Conservation (phyloP, 2,329 filamentous ascomycete genomes). For the Aspergillus viridinutans region DNA sequence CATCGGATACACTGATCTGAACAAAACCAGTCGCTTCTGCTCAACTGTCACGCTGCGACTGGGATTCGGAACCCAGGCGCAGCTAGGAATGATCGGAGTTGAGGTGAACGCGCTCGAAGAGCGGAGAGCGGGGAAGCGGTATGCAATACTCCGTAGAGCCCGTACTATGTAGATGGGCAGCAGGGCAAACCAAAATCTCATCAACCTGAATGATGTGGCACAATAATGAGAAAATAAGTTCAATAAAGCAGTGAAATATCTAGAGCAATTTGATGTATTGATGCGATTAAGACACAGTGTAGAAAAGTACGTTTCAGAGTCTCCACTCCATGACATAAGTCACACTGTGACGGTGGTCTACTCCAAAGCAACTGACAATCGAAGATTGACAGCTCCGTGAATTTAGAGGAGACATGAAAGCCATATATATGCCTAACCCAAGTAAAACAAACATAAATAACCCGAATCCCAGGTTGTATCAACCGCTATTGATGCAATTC, state of each 20-base stretch:
- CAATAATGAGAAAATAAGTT: not conserved
- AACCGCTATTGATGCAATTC: conserved; percentile 29
- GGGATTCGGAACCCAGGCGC: not conserved
- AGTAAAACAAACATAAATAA: conserved; percentile 3
- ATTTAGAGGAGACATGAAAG: not conserved
- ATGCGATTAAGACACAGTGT: not conserved
- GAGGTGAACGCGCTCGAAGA: conserved; percentile 7
- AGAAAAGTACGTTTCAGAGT: not conserved
- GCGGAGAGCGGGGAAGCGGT: not conserved
- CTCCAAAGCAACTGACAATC: not conserved
- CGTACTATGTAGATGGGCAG: not conserved
- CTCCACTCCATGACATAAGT: not conserved
- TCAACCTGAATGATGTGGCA: not conserved
- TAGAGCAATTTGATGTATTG: not conserved
- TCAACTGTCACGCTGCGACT: not conserved
- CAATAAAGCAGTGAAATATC: not conserved
- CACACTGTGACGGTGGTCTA: not conserved
- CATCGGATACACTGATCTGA: conserved; percentile 23
- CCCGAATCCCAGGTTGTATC: conserved; percentile 1
- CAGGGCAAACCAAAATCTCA: not conserved
- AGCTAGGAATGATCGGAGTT: conserved; percentile 3
- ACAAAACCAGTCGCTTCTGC: not conserved
- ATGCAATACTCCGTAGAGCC: not conserved
- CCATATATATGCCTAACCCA: conserved; percentile 9
- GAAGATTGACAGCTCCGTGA: not conserved